Evolutionary conservation across 768 basidiomycete species (phyloP), one percentile per base, ranked within the genome.

Genomic region (Termitomyces sp.): DNA sequence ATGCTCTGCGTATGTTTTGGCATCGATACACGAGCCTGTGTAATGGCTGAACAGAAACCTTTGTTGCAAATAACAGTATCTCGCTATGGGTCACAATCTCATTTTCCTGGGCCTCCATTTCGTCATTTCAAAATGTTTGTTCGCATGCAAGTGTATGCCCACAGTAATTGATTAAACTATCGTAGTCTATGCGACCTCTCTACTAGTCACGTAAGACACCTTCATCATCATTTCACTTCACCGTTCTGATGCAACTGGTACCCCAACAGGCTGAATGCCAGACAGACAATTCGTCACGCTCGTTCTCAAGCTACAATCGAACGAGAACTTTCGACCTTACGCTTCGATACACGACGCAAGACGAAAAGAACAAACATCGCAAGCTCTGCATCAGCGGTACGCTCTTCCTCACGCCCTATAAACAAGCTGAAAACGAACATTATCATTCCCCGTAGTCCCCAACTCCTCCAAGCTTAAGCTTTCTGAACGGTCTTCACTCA

Each of bases 91-190:
- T 4, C 40, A 64, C 34, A 79, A 76, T 51, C 69, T 79, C 3
- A 63, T 79, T 20, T 79, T 79, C 62, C 70, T 79, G 70, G 78
- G 75, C 17, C 57, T 79, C 17, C 78, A 79, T 61, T 78, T 79
- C 56, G 69, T 76, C n/a, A 79, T 79, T 48, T 65, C 69, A 52
- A 79, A 79, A 62, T 51, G 78, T 79, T 45, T 40, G 77, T 64
- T 17, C 1, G 11, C 31, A 25, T n/a, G 34, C 47, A n/a, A 0
- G 32, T n/a, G 7, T 12, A 15, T 37, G 3, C 17, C 11, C 15
- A 31, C 8, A 17, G 11, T 6, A 20, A 40, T 61, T 29, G 57
- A n/a, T 3, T 17, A 3, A 5, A 40, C 5, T 15, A 2, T 43
- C 31, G 9, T 36, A 72, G 71, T 72, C 1, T 72, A 72, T 32